Evolutionary conservation across 768 basidiomycete species (phyloP), one percentile per base, ranked within the genome.

Genomic region (Auriscalpium orientale): DNA sequence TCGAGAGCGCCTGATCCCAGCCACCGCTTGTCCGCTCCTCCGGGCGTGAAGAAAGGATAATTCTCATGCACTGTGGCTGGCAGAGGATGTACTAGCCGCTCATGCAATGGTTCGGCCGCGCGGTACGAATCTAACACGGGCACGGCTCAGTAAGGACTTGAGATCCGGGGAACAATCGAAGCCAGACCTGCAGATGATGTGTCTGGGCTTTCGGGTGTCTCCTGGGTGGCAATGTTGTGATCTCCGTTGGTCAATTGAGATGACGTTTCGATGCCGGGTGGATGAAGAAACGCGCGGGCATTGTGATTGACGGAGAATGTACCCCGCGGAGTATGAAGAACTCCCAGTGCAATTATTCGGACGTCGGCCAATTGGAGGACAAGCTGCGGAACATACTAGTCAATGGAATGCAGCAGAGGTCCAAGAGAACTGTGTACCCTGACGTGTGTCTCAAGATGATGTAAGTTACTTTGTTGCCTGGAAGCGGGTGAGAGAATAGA

Each of bases 31-130:
- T 90, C 88, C 33, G 74, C 74, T 11, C 83, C 87, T 1, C 87
- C 84, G 1, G 82, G 77, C 11, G 89, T 89, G 64, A 79, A 82
- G 62, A 84, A 83, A 12, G 89, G 90, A 69, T 90, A 91, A 51
- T 83, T 80, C 16, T 66, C 61, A 65, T 89, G 81, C 4, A 72
- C 73, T 13, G 60, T 62, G 4, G 79, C 72, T 35, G 90, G 89
- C 16, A 76, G 66, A 4, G 89, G 89, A 53, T 79, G 73, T 11
- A 67, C 74, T 54, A 88, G 69, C 33, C 73, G 64, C 62, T 79
- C 79, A 22, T 62, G 28, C n/a, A 63, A 49, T 38, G 33, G 34
- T 36, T 35, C 33, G 10, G 37, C 16, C n/a, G 34, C 18, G 16
- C n/a, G 20, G 28, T 28, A 28, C 4, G 28, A 28, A 28, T 28